A percentile compares a stretch with the other conserved stretches of the same genome.
Evolutionary conservation across 306 rosid genomes (phyloP).

Genomic region (Rubus parviflorus): DNA sequence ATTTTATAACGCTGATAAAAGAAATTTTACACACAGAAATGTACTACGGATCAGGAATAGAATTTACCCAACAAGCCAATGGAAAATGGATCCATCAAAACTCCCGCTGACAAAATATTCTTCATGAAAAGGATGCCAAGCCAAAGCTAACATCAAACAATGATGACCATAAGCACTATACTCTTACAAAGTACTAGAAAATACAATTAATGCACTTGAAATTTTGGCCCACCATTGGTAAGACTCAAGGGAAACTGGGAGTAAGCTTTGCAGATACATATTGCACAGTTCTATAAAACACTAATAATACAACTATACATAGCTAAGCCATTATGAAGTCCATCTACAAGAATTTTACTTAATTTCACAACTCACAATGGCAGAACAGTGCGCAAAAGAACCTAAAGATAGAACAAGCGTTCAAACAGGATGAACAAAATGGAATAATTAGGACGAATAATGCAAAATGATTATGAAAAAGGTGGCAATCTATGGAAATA

Average conservation of each 20-base stretch:
- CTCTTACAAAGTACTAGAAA: slow-evolving; percentile 22
- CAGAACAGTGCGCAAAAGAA: no score
- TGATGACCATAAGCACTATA: slow-evolving; percentile 26
- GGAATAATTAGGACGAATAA: background rate
- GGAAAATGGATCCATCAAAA: slow-evolving; percentile 91
- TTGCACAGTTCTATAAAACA: no score
- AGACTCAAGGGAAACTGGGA: background rate
- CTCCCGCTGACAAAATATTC: slow-evolving; percentile 99
- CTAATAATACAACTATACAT: background rate
- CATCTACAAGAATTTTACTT: no score
- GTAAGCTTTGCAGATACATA: background rate
- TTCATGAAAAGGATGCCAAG: slow-evolving; percentile 99
- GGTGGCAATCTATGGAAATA: background rate
- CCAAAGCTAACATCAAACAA: slow-evolving; percentile 60
- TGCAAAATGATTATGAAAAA: background rate
- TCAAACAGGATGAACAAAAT: background rate
- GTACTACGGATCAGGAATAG: background rate
- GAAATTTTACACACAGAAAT: background rate
- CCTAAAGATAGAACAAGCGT: background rate
- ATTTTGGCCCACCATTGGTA: background rate
- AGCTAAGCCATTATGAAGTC: background rate
- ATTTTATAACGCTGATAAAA: background rate
- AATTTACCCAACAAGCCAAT: slow-evolving; percentile 97
- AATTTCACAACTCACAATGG: background rate
- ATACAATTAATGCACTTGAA: background rate